These are phyloP conservation scores for Wickerhamiella slavikovae DNA, from an alignment of 805 yeast genomes.

Conservation along the genomic window DNA sequence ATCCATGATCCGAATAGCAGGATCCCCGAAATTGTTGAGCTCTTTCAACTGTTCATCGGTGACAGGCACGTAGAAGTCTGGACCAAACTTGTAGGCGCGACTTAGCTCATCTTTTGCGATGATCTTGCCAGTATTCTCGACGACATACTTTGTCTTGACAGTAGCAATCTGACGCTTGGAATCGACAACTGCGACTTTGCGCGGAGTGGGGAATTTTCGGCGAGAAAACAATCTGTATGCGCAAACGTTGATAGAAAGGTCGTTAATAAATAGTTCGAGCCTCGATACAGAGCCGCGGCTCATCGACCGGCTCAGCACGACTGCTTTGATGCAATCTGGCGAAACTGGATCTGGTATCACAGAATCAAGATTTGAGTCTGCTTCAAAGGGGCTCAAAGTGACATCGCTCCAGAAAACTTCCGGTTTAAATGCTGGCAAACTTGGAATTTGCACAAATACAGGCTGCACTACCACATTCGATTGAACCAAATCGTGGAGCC, in stretches of 20 bases:
- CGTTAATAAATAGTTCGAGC: slow-evolving; percentile 3
- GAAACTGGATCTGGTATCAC: neutral
- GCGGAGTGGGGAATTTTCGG: slow-evolving; percentile 29
- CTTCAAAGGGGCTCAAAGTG: slow-evolving; percentile 1
- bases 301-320: slow-evolving; percentile 4
- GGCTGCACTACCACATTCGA: slow-evolving; percentile 8
- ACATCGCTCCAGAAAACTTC: slow-evolving; percentile 9
- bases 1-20: slow-evolving; percentile 46
- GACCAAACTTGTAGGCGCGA: slow-evolving; percentile 27
- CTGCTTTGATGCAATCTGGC: slow-evolving; percentile 1
- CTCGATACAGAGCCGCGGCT: slow-evolving; percentile 5
- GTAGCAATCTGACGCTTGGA: slow-evolving; percentile 33
- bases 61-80: slow-evolving; percentile 17
- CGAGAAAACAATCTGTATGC: slow-evolving; percentile 49
- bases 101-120: slow-evolving; percentile 17
- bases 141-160: slow-evolving; percentile 22
- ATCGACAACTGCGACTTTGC: slow-evolving; percentile 32
- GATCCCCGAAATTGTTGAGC: slow-evolving; percentile 20
- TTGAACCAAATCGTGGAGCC: slow-evolving; percentile 9
- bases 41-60: slow-evolving; percentile 20
- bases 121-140: slow-evolving; percentile 25
- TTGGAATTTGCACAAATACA: slow-evolving; percentile 5
- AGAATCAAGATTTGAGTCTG: neutral
- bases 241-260: slow-evolving; percentile 38
- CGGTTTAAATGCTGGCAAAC: slow-evolving; percentile 4